Conservation (phyloP, 805 yeast species). For the Nakazawaea populi region DNA sequence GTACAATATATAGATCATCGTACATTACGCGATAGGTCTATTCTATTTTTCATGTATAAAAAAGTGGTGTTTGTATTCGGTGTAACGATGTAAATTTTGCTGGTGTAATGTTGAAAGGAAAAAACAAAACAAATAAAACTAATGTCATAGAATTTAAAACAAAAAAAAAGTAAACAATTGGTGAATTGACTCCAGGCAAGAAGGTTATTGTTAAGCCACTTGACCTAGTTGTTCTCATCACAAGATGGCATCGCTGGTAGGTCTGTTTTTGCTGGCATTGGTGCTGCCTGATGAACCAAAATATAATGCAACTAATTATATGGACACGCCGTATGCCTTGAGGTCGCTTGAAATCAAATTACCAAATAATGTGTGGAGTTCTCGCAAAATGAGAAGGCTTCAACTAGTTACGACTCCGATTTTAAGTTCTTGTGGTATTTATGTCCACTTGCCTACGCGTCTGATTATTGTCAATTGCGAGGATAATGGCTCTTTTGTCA, state of each 20-base stretch:
- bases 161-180: not conserved
- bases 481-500: constrained; percentile 8
- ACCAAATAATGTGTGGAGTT: not conserved
- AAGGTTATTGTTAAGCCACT: not conserved
- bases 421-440: constrained; percentile 3
- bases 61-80: not conserved
- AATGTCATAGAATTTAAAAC: not conserved
- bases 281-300: constrained; percentile 6
- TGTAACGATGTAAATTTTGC: not conserved
- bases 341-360: constrained; percentile 3
- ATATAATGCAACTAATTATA: constrained; percentile 1
- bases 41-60: too few species aligned
- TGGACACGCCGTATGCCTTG: constrained; percentile 9
- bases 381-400: not conserved
- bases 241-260: not conserved
- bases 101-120: not conserved
- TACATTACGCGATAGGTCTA: too few species aligned
- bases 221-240: not conserved
- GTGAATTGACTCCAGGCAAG: not conserved
- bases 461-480: constrained; percentile 2
- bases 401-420: constrained; percentile 7
- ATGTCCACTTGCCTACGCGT: constrained; percentile 5
- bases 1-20: too few species aligned
- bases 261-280: not conserved
- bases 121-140: not conserved